Conservation (phyloP, 2,329 filamentous ascomycete species). For the Penicillium fuscoglaucum region DNA sequence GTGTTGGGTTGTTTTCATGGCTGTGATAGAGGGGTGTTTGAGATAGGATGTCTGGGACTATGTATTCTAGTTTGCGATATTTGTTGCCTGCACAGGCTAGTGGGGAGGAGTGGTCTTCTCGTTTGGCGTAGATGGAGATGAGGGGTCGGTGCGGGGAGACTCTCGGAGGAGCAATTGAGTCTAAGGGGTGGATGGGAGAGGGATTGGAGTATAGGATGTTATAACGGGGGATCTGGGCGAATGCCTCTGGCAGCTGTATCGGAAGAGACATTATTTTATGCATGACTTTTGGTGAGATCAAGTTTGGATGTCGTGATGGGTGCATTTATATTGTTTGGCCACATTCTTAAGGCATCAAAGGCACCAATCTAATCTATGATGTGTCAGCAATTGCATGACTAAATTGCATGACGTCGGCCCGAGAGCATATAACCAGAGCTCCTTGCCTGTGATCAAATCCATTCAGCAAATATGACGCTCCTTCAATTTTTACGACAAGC, state of each 20-base stretch:
- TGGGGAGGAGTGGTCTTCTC: constrained; percentile 39
- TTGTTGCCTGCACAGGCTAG: constrained; percentile 40
- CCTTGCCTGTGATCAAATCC: background rate
- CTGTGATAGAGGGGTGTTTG: constrained; percentile 14
- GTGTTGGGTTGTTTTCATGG: constrained; percentile 19
- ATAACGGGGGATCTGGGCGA: constrained; percentile 32
- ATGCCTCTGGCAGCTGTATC: constrained; percentile 24
- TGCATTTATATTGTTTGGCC: background rate
- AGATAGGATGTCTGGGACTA: constrained; percentile 37
- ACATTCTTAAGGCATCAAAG: background rate
- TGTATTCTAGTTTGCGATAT: constrained; percentile 42
- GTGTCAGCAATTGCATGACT: constrained; percentile 9
- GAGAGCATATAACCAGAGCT: too few relatives aligned
- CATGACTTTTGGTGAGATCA: background rate
- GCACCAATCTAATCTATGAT: background rate
- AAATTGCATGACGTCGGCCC: constrained; percentile 2
- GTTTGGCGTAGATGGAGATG: constrained; percentile 34
- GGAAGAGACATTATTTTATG: constrained; percentile 1
- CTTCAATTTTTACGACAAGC: constrained; percentile 42
- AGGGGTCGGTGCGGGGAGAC: constrained; percentile 11
- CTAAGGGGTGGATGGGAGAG: constrained; percentile 37
- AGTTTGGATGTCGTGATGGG: background rate
- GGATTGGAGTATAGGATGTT: constrained; percentile 32
- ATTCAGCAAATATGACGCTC: constrained; percentile 25
- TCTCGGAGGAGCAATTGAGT: constrained; percentile 16